phyloP scores from a whole-genome alignment of 2,329 filamentous ascomycete genomes.

The Penicillium sp. region DNA sequence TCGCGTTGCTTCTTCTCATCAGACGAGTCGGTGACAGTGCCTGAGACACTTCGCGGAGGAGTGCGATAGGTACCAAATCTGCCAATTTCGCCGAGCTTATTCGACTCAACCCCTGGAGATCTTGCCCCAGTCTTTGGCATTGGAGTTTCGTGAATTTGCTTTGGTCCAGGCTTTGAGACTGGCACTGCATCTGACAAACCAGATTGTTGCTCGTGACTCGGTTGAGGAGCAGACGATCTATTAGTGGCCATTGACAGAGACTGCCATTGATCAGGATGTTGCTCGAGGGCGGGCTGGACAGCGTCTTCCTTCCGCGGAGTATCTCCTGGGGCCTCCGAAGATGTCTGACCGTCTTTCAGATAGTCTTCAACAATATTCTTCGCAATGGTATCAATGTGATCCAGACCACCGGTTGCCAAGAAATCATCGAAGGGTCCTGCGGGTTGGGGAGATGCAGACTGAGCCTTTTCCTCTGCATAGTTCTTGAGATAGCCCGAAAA shows the following conservation, averaged over 20 bases:
- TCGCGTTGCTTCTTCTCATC: background rate
- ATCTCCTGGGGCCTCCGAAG: background rate
- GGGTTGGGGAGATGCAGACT: background rate
- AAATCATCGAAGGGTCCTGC: background rate
- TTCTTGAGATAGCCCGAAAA: background rate
- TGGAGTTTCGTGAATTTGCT: background rate
- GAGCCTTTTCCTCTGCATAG: background rate
- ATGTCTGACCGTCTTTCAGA: too few relatives aligned
- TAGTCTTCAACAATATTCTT: background rate
- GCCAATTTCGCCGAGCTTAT: background rate
- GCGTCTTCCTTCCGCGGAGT: too few relatives aligned
- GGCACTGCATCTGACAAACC: too few relatives aligned
- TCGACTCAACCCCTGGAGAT: background rate
- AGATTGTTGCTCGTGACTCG: background rate
- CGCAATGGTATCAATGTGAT: background rate
- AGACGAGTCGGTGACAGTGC: background rate
- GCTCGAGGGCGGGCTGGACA: too few relatives aligned
- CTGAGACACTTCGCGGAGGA: background rate
- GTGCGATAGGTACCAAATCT: background rate
- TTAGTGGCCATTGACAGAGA: background rate
- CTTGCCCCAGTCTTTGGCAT: background rate
- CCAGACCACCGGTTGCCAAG: background rate
- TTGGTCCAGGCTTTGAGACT: background rate
- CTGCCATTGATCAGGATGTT: too few relatives aligned
- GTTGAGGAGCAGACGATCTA: background rate